Evolutionary conservation across 352 stramenopile genomes (phyloP), one percentile per base, ranked within the genome.

Genomic region (Phytophthora niederhauseri): DNA sequence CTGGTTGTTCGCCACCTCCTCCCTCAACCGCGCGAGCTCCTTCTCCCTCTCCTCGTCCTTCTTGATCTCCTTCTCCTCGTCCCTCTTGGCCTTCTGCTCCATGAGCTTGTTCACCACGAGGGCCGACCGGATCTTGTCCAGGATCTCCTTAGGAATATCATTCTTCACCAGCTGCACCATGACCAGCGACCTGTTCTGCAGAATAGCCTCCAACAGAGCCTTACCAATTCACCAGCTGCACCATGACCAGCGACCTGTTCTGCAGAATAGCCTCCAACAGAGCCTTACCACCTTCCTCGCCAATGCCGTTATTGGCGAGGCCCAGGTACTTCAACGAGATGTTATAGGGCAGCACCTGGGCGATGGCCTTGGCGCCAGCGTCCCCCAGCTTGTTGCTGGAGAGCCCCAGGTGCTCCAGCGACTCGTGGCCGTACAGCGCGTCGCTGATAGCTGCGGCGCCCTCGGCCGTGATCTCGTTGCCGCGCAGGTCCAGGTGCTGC

Each of bases 41-140:
- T 75, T 68, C 4, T 75, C 57, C 17, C 58, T 56, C 49, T 81
- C 60, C n/a, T 72, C 51, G 19, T 74, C 58, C 24, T 62, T 64
- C 31, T 66, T 57, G 22, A 70, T 56, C 38, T 75, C 66, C 64
- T 75, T 83, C 57, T 70, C 68, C 26, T 84, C 74, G n/a, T 84
- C 77, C 50, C 75, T 51, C 68, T 72, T 57, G 14, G 68, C 72
- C 57, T 84, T 81, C 30, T 75, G 69, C 43, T 71, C 67, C 69
- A 80, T 81, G 38, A 84, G 52, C 62, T 83, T 88, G 57, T 88
- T 88, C 14, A 82, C 76, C 26, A 84, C 73, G 0, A 85, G 48
- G 0, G 76, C 77, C 2, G 70, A 65, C 43, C 76, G 78, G 57
- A 88, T 76, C 52, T 83, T 76, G 52, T 61, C 58, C 36, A 76